Evolutionary conservation across 2,329 filamentous ascomycete genomes (phyloP), one percentile per base, ranked within the genome.

Genomic region (Ustulina deusta): DNA sequence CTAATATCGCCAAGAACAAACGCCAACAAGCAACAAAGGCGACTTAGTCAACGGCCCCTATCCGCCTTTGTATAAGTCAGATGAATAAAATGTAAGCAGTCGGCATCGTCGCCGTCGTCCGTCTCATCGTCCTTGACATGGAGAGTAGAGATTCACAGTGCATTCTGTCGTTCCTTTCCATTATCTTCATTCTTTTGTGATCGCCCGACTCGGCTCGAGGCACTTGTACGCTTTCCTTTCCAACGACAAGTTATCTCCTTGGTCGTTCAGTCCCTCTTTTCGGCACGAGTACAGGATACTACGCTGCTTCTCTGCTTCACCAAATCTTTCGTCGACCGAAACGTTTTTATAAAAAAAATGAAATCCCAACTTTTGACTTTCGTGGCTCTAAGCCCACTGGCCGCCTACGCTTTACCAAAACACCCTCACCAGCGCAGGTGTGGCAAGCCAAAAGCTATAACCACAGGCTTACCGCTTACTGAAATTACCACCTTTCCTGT

Each of bases 141-240:
- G 42, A 55, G 10, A 22, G 36, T 46, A 59, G 51, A 48, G 36
- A 56, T 34, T 55, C n/a, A 38, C 51, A 17, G 20, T 17, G 42
- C 54, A n/a, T 49, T 13, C 11, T 49, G 46, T 63, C 44, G 32
- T 27, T 40, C 38, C 13, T 22, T 29, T 62, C 42, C n/a, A n/a
- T 51, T 36, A 25, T 32, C 40, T 48, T 42, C 40, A 4, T 65
- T 66, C 60, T 51, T 63, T 69, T 64, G 49, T 52, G 6, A 13
- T 25, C 25, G 59, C 60, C 61, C 64, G 67, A 63, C 64, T 60
- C 48, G 46, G 64, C 61, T 66, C 63, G 63, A 61, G 67, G 63
- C 60, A 51, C 54, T 63, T 66, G 66, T 48, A 60, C 49, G 13
- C 58, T 46, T 52, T 56, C 2, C 13, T 65, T 60, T 56, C 60